Evolutionary conservation across 371 early-diverging fungal genomes (phyloP), one percentile per base, ranked within the genome.

Genomic region (Blakeslea trispora): DNA sequence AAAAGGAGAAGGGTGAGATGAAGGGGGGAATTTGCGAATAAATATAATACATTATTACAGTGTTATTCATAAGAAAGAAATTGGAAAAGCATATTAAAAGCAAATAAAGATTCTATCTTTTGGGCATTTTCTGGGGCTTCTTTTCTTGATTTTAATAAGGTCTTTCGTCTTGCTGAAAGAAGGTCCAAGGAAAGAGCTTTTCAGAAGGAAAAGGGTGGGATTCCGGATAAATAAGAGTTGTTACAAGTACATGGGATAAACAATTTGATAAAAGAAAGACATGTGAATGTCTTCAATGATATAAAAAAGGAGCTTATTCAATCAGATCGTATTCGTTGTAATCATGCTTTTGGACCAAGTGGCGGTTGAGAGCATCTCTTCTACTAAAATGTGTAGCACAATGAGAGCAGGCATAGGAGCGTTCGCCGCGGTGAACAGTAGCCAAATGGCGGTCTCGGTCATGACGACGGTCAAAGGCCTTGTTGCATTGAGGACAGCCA

Each of bases 391-490:
- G 69, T 48, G 82, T 78, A 3, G 69, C 41, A 68, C 92, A 91
- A 23, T 53, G 55, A 22, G 43, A 23, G 58, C 92, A 90, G 41
- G 61, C 59, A 64, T 72, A 84, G 31, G 74, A 71, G 19, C 85
- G 81, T 65, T 85, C 84, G 45, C 81, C 79, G 44, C 79, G 75
- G 59, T 89, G 90, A 28, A 85, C 83, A 3, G 83, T 79, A 8
- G 77, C 75, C 42, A 81, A 63, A 56, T 94, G 93, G 21, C 95
- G 77, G 52, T 87, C 83, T 34, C 91, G 71, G 65, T 94, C 88
- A 46, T 88, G 84, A 51, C 81, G 82, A 44, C 90, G 80, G 19
- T 82, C 81, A 66, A 88, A 90, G 15, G 76, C 48, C 55, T 82
- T 82, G 41, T 41, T 57, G 55, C 89, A 89, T 3, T 75, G 55